Conservation (phyloP, 352 stramenopile species). For the Phytopythium oedochilum region DNA sequence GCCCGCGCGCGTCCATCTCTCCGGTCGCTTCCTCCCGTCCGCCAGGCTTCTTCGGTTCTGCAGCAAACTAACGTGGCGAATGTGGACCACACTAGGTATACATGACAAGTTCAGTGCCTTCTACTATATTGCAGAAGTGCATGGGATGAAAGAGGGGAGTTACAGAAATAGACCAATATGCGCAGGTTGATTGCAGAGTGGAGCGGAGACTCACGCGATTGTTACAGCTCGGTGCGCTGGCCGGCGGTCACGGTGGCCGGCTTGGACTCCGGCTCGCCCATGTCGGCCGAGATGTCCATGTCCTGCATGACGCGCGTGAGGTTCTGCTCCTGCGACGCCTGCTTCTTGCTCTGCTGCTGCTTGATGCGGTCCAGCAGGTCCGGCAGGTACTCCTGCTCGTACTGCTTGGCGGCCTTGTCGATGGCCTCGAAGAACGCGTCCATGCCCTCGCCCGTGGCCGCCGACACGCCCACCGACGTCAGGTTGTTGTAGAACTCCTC, state of each 20-base stretch:
- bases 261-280: conserved; percentile 18
- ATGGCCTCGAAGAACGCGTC: conserved; percentile 92
- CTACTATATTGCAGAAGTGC: too few relatives aligned
- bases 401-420: conserved; percentile 78
- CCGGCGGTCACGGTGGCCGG: conserved; percentile 22
- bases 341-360: conserved; percentile 42
- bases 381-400: conserved; percentile 86
- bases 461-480: conserved; percentile 91
- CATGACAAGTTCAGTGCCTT: too few relatives aligned
- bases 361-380: conserved; percentile 69
- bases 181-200: neutral
- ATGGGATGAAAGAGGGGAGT: too few relatives aligned
- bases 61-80: neutral
- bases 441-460: conserved; percentile 94
- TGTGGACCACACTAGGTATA: neutral
- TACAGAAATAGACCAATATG: neutral
- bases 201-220: neutral
- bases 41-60: neutral
- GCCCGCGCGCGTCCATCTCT: conserved; percentile 11
- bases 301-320: conserved; percentile 76
- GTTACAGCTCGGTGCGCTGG: conserved; percentile 59
- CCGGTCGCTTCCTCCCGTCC: too few relatives aligned
- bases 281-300: conserved; percentile 64
- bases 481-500: conserved; percentile 95
- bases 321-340: conserved; percentile 41